phyloP scores from a whole-genome alignment of 2,329 filamentous ascomycete genomes.

The Chaetomium sp. region DNA sequence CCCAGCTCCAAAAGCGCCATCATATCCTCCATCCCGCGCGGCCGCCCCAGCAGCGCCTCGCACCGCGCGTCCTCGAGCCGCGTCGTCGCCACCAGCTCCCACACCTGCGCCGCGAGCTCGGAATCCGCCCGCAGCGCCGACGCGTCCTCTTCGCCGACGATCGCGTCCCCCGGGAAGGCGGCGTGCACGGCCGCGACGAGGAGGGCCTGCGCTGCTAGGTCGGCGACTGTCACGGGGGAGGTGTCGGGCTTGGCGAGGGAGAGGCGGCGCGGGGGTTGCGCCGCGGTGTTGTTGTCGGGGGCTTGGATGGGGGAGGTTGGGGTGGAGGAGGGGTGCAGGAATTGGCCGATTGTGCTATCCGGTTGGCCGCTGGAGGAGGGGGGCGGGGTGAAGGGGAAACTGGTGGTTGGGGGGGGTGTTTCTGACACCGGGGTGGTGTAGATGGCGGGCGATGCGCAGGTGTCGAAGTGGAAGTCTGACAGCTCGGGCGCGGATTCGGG shows the following conservation, averaged over 20 bases:
- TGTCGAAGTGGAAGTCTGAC: background rate
- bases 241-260: conserved; percentile 77
- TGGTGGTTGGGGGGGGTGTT: background rate
- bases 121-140: conserved; percentile 73
- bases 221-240: conserved; percentile 95
- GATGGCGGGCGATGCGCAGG: background rate
- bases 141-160: conserved; percentile 95
- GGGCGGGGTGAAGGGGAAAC: background rate
- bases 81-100: conserved; percentile 73
- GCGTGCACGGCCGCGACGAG: conserved; percentile 89
- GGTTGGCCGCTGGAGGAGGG: too few relatives aligned
- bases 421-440: background rate
- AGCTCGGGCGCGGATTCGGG: background rate
- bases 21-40: conserved; percentile 60
- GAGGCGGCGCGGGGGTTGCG: conserved; percentile 1
- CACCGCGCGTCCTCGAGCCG: conserved; percentile 60
- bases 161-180: conserved; percentile 86
- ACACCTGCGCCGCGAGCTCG: conserved; percentile 73
- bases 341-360: conserved; percentile 13
- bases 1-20: conserved; percentile 37
- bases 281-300: background rate
- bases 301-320: background rate
- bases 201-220: conserved; percentile 95
- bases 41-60: conserved; percentile 62
- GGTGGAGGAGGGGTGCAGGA: conserved; percentile 5